These are phyloP conservation scores for Cubamyces sp. DNA, from an alignment of 768 basidiomycete genomes.

Conservation along the genomic window DNA sequence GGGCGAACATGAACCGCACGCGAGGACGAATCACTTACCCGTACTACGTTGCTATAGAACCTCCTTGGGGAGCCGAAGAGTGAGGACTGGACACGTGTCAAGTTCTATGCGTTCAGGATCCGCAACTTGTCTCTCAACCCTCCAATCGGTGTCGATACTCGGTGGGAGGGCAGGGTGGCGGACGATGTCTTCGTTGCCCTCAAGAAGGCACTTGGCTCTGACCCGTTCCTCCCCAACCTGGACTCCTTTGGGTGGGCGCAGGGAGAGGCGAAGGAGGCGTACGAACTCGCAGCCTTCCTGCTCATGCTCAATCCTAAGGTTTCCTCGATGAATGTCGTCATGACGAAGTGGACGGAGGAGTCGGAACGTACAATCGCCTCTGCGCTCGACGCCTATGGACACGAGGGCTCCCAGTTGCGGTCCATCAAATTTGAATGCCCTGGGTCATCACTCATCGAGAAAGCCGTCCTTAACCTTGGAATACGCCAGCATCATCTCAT, in stretches of 20 bases:
- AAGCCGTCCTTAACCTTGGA: slow-evolving; percentile 1
- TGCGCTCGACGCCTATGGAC: slow-evolving; percentile 1
- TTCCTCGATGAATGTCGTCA: slow-evolving; percentile 1
- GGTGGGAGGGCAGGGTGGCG: neutral
- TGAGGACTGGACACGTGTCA: slow-evolving; percentile 19
- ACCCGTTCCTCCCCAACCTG: slow-evolving; percentile 18
- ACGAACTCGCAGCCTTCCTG: slow-evolving; percentile 8
- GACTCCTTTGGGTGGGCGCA: slow-evolving; percentile 17
- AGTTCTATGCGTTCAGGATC: slow-evolving; percentile 17
- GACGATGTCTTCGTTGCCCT: slow-evolving; percentile 1
- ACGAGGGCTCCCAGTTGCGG: slow-evolving; percentile 2
- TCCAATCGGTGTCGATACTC: no score
- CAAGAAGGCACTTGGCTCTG: neutral
- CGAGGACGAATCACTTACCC: neutral
- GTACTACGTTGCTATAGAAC: neutral
- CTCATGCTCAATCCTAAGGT: slow-evolving; percentile 17
- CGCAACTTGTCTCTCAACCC: neutral
- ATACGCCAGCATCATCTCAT: slow-evolving; percentile 10
- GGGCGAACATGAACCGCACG: neutral
- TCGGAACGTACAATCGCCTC: neutral
- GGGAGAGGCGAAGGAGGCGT: neutral
- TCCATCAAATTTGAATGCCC: slow-evolving; percentile 3
- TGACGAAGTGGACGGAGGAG: neutral
- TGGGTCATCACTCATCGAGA: neutral
- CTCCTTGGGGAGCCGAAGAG: slow-evolving; percentile 4